Evolutionary conservation across 2,329 filamentous ascomycete genomes (phyloP), one percentile per base, ranked within the genome.

Genomic region (Colletotrichum sp.): DNA sequence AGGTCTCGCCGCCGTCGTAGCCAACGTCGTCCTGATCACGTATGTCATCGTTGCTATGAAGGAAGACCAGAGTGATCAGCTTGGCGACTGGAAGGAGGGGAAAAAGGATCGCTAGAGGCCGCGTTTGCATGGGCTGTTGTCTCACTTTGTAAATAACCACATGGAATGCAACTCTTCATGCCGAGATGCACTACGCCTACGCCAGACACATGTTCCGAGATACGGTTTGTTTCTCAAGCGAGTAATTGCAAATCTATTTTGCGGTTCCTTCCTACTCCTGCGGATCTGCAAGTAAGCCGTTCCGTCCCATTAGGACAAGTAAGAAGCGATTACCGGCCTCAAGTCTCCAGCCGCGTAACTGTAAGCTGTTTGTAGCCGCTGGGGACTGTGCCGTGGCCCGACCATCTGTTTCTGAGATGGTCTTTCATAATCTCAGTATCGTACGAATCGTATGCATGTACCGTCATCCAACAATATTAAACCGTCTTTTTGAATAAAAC

Each of bases 11-110:
- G 97, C 97, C 25, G 86, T 98, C 67, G 92, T 98, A 83, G 97
- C 97, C 15, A 99, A 99, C 80, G 91, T 98, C 3, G 95, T 99
- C 5, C 87, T 99, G 67, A 91, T 98, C 73, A 92, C 90, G n/a
- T 99, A 98, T 84, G 92, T 98, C 59, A 87, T 98, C 72, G 95
- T 98, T 25, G 97, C 97, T 6, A 96, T 98, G 91, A 93, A 90
- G 77, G 97, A 99, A 84, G 97, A 98, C 81, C 87, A 91, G 79
- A 86, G 86, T 4, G 89, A 89, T 30, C 84, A 85, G 78, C 39
- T 66, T 22, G 74, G 68, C 27, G 72, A 81, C 27, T 87, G 90
- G 22, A 85, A 86, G 78, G 86, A 88, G 70, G 83, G 80, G 68
- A 91, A 90, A 84, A 91, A 91, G 81, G 84, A 87, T 60, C 84